Percentiles rank a stretch among this genome's conserved stretches.
phyloP scores from a whole-genome alignment of 306 rosid species.

The Nissolia schottii region DNA sequence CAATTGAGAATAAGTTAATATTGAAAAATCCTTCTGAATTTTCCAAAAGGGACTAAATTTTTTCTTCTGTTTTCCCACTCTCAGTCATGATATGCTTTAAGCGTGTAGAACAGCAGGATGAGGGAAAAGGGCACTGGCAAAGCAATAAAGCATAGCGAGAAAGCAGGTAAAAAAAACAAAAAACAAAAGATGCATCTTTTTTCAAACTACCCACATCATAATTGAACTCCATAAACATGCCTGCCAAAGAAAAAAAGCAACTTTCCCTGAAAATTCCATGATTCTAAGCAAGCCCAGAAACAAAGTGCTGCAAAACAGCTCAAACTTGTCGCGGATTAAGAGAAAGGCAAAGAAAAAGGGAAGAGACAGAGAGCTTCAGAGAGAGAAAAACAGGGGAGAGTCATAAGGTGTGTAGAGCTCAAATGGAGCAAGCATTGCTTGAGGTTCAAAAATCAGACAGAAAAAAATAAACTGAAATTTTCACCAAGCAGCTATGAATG shows the following conservation, averaged over 20 bases:
- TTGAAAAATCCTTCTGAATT: not conserved
- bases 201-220: slow-evolving; percentile 15
- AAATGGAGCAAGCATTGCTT: slow-evolving; percentile 29
- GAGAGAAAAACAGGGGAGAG: slow-evolving; percentile 21
- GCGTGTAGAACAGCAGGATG: not conserved
- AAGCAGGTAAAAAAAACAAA: slow-evolving; percentile 22
- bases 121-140: slow-evolving; percentile 22
- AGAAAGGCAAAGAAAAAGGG: not conserved
- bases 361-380: not conserved
- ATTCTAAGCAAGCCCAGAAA: slow-evolving; percentile 19
- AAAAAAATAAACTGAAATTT: not conserved
- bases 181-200: slow-evolving; percentile 19
- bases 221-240: slow-evolving; percentile 28
- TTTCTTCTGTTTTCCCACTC: not conserved
- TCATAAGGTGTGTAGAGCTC: not conserved
- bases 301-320: not conserved
- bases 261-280: slow-evolving; percentile 1
- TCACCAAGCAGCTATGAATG: not conserved
- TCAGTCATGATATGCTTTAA: slow-evolving; percentile 10
- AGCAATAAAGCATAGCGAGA: slow-evolving; percentile 22
- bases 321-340: not conserved
- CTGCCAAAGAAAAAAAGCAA: not conserved
- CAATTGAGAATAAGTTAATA: not conserved
- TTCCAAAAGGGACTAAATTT: not conserved
- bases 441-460: not conserved